Base-by-base conservation (phyloP, 345 rosid species). In the Boechera stricta region DNA sequence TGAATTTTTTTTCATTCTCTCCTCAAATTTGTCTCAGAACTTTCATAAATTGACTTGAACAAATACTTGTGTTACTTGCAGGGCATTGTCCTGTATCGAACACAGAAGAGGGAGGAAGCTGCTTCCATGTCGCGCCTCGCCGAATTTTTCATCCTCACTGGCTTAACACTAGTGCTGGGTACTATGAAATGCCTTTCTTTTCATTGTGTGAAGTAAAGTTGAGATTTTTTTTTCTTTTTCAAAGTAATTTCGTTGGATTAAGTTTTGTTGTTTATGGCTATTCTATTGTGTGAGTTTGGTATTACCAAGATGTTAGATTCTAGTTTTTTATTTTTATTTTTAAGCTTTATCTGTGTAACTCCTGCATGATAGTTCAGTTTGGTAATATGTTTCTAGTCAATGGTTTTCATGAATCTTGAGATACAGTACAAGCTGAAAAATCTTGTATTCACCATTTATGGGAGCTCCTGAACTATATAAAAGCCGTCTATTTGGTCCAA, bases 131-230 rank as follows among this genome's bases (percentile, higher is more conserved):
- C 74, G 33, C 73, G 41, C 73, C 82, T 69, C 86, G 88, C 64
- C 82, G 81, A 64, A 52, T 47, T 54, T 64, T 81, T 36, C 76
- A 69, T 70, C 62, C 84, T 72, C 78, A 84, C 57, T 18, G 81
- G 31, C 82, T 76, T 72, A 78, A 75, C 58, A 56, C 74, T 76
- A 48, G 42, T 24, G 68, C 83, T 41, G 76, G 98, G 98, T 92
- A 85, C 15, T 81, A 10, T 67, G 3, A 2, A 58, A 65, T 73
- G 9, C 28, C 2, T 38, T 16, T 5, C 60, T 62, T 53, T 45
- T 32, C 15, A 32, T 8, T 32, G 1, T 10, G 4, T 67, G 8
- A 58, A 5, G n/a, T 44, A 68, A 76, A 33, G 49, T 56, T 65
- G 12, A 56, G 32, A 56, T 33, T 36, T 48, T 59, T 53, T 12